phyloP scores from a whole-genome alignment of 352 stramenopile genomes.

The Phytopythium litorale region DNA sequence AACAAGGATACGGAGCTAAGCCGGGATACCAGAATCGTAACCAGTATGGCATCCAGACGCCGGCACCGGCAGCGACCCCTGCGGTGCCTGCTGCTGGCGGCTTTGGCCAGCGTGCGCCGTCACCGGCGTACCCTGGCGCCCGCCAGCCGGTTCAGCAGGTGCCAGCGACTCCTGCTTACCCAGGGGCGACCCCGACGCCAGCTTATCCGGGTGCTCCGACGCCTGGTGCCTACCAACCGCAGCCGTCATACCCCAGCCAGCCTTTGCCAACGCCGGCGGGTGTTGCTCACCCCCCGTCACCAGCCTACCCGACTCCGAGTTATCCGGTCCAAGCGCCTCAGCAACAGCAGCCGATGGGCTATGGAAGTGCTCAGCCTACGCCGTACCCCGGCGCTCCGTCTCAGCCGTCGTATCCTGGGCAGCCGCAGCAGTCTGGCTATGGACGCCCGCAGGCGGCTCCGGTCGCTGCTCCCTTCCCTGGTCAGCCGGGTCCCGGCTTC shows the following conservation, averaged over 20 bases:
- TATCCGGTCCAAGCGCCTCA: conserved; percentile 5
- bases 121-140: conserved; percentile 18
- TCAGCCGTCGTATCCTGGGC: conserved; percentile 32
- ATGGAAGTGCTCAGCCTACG: conserved; percentile 9
- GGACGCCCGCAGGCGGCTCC: conserved; percentile 32
- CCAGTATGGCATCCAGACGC: conserved; percentile 39
- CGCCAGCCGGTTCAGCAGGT: conserved; percentile 27
- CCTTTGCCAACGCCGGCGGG: conserved; percentile 18
- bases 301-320: conserved; percentile 8
- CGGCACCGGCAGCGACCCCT: conserved; percentile 25
- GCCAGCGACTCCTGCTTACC: conserved; percentile 25
- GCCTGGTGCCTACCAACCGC: conserved; percentile 28
- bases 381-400: conserved; percentile 31
- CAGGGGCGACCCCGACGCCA: conserved; percentile 18
- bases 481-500: conserved; percentile 22
- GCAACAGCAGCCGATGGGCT: neutral
- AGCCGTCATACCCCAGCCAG: conserved; percentile 30
- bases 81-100: conserved; percentile 20
- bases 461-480: conserved; percentile 23
- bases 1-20: conserved; percentile 34
- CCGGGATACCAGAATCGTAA: conserved; percentile 24
- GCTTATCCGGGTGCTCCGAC: conserved; percentile 22
- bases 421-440: conserved; percentile 30
- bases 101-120: conserved; percentile 25
- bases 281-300: conserved; percentile 3